phyloP scores from a whole-genome alignment of 371 early-diverging fungal genomes.

The Coemansia sp. region DNA sequence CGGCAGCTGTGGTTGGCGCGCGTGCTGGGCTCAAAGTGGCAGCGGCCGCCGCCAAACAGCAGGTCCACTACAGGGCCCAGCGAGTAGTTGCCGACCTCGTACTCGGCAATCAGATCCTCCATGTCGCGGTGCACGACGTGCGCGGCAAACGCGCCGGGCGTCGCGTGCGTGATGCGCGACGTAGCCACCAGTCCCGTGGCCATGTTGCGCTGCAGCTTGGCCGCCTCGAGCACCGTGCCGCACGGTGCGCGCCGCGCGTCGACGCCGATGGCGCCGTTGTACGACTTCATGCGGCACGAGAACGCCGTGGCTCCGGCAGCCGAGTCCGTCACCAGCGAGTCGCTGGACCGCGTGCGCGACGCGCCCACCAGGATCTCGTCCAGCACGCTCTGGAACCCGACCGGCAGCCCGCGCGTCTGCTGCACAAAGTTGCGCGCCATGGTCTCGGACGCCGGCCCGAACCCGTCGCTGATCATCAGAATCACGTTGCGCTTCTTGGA shows the following conservation, averaged over 20 bases:
- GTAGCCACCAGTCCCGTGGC: conserved; percentile 90
- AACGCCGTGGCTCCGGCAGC: conserved; percentile 97
- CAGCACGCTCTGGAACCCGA: conserved; percentile 59
- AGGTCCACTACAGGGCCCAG: conserved; percentile 82
- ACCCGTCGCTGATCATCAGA: conserved; percentile 91
- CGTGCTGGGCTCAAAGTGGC: conserved; percentile 63
- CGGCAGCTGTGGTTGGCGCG: conserved; percentile 71
- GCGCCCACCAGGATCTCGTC: conserved; percentile 85
- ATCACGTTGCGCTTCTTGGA: conserved; percentile 70
- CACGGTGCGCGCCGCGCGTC: conserved; percentile 62
- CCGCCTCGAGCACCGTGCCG: conserved; percentile 92
- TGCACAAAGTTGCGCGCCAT: conserved; percentile 79
- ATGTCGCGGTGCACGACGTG: conserved; percentile 75
- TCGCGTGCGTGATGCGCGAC: conserved; percentile 90
- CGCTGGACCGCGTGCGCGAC: conserved; percentile 80
- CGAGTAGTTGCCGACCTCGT: conserved; percentile 82
- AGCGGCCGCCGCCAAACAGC: conserved; percentile 89
- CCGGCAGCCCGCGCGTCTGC: conserved; percentile 50
- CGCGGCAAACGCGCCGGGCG: conserved; percentile 75
- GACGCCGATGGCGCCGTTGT: conserved; percentile 83
- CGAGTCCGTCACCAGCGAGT: conserved; percentile 86
- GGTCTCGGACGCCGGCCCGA: conserved; percentile 93
- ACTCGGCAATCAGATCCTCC: conserved; percentile 83
- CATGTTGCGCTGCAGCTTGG: conserved; percentile 71
- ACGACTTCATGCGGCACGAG: conserved; percentile 79